phyloP scores from a whole-genome alignment of 2,329 filamentous ascomycete genomes.

The Neopestalotiopsis sp. region DNA sequence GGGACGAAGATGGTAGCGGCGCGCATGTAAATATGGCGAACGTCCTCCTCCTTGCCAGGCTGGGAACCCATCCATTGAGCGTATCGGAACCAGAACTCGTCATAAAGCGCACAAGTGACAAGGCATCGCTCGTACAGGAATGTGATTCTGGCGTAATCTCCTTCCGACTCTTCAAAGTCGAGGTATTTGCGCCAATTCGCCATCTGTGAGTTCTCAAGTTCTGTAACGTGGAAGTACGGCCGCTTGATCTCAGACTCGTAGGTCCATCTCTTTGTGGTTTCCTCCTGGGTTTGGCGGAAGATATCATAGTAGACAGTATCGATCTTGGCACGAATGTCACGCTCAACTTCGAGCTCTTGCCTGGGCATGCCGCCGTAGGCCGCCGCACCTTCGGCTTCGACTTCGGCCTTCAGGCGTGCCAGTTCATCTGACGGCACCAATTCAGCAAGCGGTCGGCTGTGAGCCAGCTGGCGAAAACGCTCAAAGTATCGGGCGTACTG shows the following conservation, averaged over 20 bases:
- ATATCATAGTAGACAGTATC: slow-evolving; percentile 81
- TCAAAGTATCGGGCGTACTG: slow-evolving; percentile 96
- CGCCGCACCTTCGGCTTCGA: slow-evolving; percentile 66
- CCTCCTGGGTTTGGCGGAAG: slow-evolving; percentile 81
- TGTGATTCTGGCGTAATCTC: slow-evolving; percentile 73
- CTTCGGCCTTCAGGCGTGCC: slow-evolving; percentile 71
- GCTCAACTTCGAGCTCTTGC: slow-evolving; percentile 80
- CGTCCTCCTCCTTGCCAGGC: slow-evolving; percentile 82
- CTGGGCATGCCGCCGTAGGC: slow-evolving; percentile 59
- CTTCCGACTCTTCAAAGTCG: slow-evolving; percentile 91
- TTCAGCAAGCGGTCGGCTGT: slow-evolving; percentile 74
- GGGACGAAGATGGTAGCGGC: slow-evolving; percentile 87
- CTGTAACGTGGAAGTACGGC: slow-evolving; percentile 95
- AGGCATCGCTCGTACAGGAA: slow-evolving; percentile 95
- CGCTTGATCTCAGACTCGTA: slow-evolving; percentile 95
- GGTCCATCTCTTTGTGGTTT: slow-evolving; percentile 92
- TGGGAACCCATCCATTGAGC: slow-evolving; percentile 91
- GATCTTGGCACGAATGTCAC: slow-evolving; percentile 79
- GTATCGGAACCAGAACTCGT: slow-evolving; percentile 98
- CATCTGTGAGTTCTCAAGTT: slow-evolving; percentile 84
- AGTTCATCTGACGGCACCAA: slow-evolving; percentile 74
- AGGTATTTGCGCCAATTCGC: slow-evolving; percentile 95
- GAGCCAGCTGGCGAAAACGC: slow-evolving; percentile 79
- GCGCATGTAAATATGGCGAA: slow-evolving; percentile 88
- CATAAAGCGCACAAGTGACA: slow-evolving; percentile 91